Evolutionary conservation across 306 rosid genomes (phyloP).

Genomic region (Pyrus pyrifolia): DNA sequence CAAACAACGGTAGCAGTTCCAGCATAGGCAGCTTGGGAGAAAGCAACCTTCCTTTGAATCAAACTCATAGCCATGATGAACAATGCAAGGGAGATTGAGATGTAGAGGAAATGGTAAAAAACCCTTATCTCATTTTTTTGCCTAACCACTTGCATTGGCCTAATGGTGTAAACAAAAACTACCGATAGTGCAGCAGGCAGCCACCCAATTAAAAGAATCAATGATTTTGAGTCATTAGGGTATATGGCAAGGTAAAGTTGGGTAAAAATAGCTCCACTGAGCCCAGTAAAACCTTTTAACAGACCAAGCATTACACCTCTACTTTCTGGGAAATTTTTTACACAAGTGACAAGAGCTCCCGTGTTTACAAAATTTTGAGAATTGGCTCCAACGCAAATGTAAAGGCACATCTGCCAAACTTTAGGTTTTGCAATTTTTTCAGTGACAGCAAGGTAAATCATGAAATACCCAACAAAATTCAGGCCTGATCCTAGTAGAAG

Average conservation of each 20-base stretch:
- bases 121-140: conserved; percentile 26
- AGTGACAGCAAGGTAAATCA: conserved; percentile 37
- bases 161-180: conserved; percentile 31
- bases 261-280: conserved; percentile 46
- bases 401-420: conserved; percentile 53
- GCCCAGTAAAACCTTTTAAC: conserved; percentile 46
- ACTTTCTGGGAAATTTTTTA: conserved; percentile 50
- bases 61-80: conserved; percentile 31
- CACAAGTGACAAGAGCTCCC: conserved; percentile 36
- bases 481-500: conserved; percentile 37
- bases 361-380: conserved; percentile 49
- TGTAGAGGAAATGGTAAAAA: conserved; percentile 35
- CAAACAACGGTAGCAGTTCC: conserved; percentile 23
- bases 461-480: conserved; percentile 45
- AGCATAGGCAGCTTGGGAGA: conserved; percentile 27
- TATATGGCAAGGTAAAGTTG: conserved; percentile 41
- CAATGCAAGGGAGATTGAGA: conserved; percentile 34
- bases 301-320: conserved; percentile 45
- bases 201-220: conserved; percentile 48
- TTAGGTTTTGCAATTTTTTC: conserved; percentile 32
- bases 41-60: conserved; percentile 9
- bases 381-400: conserved; percentile 42
- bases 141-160: conserved; percentile 17
- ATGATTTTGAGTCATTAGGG: conserved; percentile 34
- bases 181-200: conserved; percentile 40